Evolutionary conservation across 352 stramenopile genomes (phyloP).

Genomic region (Globisporangium canariense): DNA sequence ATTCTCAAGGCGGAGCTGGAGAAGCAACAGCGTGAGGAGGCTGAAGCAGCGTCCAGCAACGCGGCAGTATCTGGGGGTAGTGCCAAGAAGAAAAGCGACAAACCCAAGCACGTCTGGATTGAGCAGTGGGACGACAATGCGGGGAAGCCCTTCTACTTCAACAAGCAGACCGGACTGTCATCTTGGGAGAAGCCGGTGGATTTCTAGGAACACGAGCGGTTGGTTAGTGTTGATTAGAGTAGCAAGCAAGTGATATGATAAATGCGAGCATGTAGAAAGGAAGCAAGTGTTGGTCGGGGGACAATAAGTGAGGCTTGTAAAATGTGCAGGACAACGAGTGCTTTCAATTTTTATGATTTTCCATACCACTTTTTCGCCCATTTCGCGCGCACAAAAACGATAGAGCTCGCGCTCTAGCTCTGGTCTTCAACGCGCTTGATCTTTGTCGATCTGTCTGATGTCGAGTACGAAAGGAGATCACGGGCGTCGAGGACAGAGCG

Average conservation of each 20-base stretch:
- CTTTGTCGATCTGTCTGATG: not conserved
- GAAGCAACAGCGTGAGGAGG: slow-evolving; percentile 44
- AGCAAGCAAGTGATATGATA: not conserved
- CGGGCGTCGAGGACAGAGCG: not conserved
- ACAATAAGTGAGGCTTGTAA: not conserved
- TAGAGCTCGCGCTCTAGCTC: not conserved
- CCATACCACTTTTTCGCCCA: slow-evolving; percentile 1
- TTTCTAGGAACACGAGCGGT: slow-evolving; percentile 19
- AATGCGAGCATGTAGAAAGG: not conserved
- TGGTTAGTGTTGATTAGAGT: not conserved
- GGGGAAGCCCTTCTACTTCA: slow-evolving; percentile 87
- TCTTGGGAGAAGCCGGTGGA: slow-evolving; percentile 77
- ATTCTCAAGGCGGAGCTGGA: slow-evolving; percentile 56
- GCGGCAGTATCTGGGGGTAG: slow-evolving; percentile 4
- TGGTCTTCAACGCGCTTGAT: not conserved
- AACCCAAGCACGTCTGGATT: slow-evolving; percentile 43
- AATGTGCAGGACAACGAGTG: not conserved
- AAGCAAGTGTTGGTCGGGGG: not conserved
- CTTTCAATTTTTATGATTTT: slow-evolving; percentile 5
- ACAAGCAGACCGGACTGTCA: slow-evolving; percentile 79
- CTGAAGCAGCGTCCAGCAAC: slow-evolving; percentile 9
- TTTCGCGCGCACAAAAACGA: not conserved
- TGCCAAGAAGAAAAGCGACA: slow-evolving; percentile 30
- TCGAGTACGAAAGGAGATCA: not conserved
- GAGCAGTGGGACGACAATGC: slow-evolving; percentile 76